Evolutionary conservation across 208 protist species (phyloP).

Genomic region (Crithidia fasciculata): DNA sequence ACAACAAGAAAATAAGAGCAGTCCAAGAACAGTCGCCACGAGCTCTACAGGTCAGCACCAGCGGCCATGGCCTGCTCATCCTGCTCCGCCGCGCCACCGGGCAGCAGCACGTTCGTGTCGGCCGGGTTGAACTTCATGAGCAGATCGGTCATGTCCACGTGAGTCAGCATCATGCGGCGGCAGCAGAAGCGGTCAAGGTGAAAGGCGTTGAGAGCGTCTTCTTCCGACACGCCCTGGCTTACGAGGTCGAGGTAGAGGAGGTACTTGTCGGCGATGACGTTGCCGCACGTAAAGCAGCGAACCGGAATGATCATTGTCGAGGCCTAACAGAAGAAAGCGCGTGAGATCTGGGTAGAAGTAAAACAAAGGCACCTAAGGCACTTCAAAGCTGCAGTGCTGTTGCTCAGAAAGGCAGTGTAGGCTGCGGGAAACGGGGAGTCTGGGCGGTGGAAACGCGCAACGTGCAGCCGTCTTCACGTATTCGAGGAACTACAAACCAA

Average conservation of each 20-base stretch:
- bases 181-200: slow-evolving; percentile 99
- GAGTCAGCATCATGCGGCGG: slow-evolving; percentile 99
- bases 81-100: slow-evolving; percentile 2
- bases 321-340: background rate
- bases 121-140: slow-evolving; percentile 94
- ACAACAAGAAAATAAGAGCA: background rate
- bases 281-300: slow-evolving; percentile 99
- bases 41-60: background rate
- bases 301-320: slow-evolving; percentile 99
- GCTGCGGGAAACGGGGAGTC: no score
- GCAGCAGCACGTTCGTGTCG: slow-evolving; percentile 65
- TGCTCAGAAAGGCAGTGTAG: no score
- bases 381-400: no score
- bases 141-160: slow-evolving; percentile 99
- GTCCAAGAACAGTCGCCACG: background rate
- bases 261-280: slow-evolving; percentile 99
- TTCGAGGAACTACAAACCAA: no score
- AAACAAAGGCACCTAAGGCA: no score
- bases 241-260: slow-evolving; percentile 95
- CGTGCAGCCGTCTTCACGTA: no score
- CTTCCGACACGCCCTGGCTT: slow-evolving; percentile 92
- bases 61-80: background rate
- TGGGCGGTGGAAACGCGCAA: no score
- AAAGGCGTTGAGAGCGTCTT: slow-evolving; percentile 97
- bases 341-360: background rate